phyloP scores from a whole-genome alignment of 2,329 filamentous ascomycete species.

The Leptodontidium sp. region DNA sequence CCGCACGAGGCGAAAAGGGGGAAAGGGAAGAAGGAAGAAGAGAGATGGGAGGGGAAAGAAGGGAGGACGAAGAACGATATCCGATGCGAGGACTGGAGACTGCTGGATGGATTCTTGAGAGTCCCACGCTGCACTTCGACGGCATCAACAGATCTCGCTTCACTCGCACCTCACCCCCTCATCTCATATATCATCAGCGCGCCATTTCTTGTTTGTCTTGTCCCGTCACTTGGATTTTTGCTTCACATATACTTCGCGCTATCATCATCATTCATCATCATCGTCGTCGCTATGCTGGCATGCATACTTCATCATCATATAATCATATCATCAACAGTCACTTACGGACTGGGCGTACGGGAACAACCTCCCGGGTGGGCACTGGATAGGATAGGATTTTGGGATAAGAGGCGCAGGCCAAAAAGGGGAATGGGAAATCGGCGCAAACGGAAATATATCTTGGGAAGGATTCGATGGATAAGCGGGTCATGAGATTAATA shows the following conservation, averaged over 20 bases:
- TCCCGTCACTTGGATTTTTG: background rate
- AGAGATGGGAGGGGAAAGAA: background rate
- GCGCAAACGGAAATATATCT: background rate
- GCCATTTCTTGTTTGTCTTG: background rate
- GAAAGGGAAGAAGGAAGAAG: background rate
- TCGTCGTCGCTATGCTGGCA: conserved; percentile 3
- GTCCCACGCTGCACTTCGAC: background rate
- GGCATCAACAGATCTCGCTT: background rate
- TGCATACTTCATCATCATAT: background rate
- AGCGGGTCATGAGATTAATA: too few species aligned
- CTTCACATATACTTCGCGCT: conserved; percentile 1
- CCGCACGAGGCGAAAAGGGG: background rate
- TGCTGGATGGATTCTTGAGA: background rate
- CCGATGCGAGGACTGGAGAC: background rate
- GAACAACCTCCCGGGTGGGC: too few species aligned
- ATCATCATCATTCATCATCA: background rate
- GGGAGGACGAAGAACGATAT: background rate
- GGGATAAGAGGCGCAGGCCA: too few species aligned
- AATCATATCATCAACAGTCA: conserved; percentile 4
- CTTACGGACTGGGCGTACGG: conserved; percentile 5
- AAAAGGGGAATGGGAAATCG: background rate
- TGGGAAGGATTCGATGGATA: background rate
- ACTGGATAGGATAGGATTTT: too few species aligned
- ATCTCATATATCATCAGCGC: background rate
- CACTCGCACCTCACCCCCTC: background rate